These are phyloP conservation scores for Cenchrus fungigraminus DNA, from an alignment of 176 grass and related monocot genomes.

Conservation along the genomic window DNA sequence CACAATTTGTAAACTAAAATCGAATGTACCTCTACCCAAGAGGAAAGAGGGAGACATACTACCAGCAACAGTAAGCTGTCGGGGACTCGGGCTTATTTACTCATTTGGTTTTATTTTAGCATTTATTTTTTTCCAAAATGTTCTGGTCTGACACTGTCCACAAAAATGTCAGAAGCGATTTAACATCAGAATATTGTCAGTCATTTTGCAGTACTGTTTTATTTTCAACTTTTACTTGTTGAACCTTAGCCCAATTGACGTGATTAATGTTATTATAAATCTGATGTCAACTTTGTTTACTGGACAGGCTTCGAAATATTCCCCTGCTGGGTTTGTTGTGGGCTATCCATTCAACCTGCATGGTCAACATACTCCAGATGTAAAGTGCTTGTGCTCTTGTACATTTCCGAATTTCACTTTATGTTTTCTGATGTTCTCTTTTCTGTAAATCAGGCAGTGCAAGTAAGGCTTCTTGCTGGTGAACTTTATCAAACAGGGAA, in stretches of 20 bases:
- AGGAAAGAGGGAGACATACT: neutral
- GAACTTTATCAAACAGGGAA: constrained; percentile 74
- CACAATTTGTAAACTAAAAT: neutral
- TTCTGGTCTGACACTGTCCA: neutral
- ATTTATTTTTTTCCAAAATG: constrained; percentile 21
- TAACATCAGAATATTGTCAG: neutral
- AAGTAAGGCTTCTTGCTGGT: constrained; percentile 80
- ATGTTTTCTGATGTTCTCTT: constrained; percentile 47
- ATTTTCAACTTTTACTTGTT: constrained; percentile 26
- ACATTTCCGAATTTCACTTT: constrained; percentile 15
- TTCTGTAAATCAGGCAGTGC: constrained; percentile 62
- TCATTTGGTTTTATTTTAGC: neutral
- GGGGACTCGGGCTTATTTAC: constrained; percentile 8
- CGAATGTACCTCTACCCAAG: neutral
- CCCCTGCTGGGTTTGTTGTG: constrained; percentile 73
- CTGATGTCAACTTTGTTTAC: constrained; percentile 25
- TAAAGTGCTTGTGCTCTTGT: constrained; percentile 34
- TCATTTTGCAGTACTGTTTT: constrained; percentile 3
- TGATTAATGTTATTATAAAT: neutral
- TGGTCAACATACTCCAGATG: constrained; percentile 61
- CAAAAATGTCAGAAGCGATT: constrained; percentile 7
- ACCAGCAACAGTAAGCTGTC: neutral
- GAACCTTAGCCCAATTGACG: constrained; percentile 1
- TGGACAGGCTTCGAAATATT: constrained; percentile 58
- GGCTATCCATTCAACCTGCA: constrained; percentile 82